Base-by-base conservation (phyloP, 441 rosid species). In the Jatropha podagrica region DNA sequence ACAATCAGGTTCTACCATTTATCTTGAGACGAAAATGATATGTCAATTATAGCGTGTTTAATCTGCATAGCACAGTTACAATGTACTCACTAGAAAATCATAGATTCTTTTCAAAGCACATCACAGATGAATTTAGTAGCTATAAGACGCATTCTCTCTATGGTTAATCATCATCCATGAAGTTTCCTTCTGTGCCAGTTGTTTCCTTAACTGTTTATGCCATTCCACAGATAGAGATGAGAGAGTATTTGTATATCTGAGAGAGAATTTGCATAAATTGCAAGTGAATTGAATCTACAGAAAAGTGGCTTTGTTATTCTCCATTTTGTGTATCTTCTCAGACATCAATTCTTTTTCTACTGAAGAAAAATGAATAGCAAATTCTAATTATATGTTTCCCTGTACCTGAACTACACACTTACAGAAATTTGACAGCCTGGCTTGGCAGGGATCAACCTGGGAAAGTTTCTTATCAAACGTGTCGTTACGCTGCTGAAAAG, bases 361-460 rank as follows among this genome's bases (percentile, higher is more conserved):
- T 26, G 54, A 38, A 60, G 40, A 54, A 62, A 62, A 32, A 60
- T 65, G n/a, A 42, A 37, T 40, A 63, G 27, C 46, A n/a, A 46
- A 60, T 23, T 75, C 38, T 42, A 61, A 18, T 37, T 41, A 12
- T 27, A 18, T 42, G 68, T 64, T 72, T 75, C 73, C 74, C 40
- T 55, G 72, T 52, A 49, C 38, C 69, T 83, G 76, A 75, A 74
- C 63, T 68, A 4, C 74, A 11, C 52, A 56, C 79, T 82, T 82
- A 75, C 64, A 71, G 80, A 78, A 76, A 61, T 79, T 85, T 78
- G 78, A 73, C 92, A 96, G 99, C 93, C 96, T 82, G 99, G 98
- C 76, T 86, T 96, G 89, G 94, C 92, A 68, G 99, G 98, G 78
- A 94, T 96, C 88, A 96, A 96, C 82, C 88, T 96, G 0, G 99